Conservation (phyloP, 495 filamentous ascomycete genomes). For the Evansstolkia leycettana region DNA sequence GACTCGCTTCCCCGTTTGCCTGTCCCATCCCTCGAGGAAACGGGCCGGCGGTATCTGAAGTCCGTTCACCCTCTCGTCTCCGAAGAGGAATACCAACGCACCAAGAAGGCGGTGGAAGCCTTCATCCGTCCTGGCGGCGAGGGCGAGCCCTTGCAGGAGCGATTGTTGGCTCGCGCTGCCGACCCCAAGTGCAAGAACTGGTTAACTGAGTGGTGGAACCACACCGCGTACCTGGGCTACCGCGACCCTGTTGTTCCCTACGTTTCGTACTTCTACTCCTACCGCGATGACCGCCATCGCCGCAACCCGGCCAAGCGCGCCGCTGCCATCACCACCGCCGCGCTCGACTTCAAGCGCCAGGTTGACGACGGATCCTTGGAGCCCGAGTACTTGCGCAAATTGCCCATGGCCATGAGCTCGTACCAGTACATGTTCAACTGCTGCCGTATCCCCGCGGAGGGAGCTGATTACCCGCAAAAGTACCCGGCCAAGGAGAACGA, state of each 20-base stretch:
- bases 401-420: slow-evolving; percentile 91
- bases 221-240: slow-evolving; percentile 80
- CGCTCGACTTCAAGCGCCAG: slow-evolving; percentile 85
- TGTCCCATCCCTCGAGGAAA: slow-evolving; percentile 90
- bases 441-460: slow-evolving; percentile 73
- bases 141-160: slow-evolving; percentile 79
- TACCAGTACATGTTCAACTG: slow-evolving; percentile 99
- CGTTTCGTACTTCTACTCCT: slow-evolving; percentile 99
- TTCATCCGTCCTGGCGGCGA: slow-evolving; percentile 73
- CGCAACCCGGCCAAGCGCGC: slow-evolving; percentile 86
- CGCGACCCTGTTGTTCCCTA: slow-evolving; percentile 96
- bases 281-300: slow-evolving; percentile 81
- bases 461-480: slow-evolving; percentile 74
- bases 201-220: slow-evolving; percentile 97
- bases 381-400: slow-evolving; percentile 95
- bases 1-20: slow-evolving; percentile 86
- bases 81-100: slow-evolving; percentile 57
- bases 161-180: slow-evolving; percentile 68
- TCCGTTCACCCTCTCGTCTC: slow-evolving; percentile 75
- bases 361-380: slow-evolving; percentile 77
- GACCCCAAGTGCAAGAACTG: slow-evolving; percentile 85
- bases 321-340: slow-evolving; percentile 73
- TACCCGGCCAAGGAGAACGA: slow-evolving; percentile 61
- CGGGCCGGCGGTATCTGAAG: slow-evolving; percentile 80
- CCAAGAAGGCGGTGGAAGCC: slow-evolving; percentile 68